Evolutionary conservation across 768 basidiomycete species (phyloP), one percentile per base, ranked within the genome.

Genomic region (Rhizopogon vesiculosus): DNA sequence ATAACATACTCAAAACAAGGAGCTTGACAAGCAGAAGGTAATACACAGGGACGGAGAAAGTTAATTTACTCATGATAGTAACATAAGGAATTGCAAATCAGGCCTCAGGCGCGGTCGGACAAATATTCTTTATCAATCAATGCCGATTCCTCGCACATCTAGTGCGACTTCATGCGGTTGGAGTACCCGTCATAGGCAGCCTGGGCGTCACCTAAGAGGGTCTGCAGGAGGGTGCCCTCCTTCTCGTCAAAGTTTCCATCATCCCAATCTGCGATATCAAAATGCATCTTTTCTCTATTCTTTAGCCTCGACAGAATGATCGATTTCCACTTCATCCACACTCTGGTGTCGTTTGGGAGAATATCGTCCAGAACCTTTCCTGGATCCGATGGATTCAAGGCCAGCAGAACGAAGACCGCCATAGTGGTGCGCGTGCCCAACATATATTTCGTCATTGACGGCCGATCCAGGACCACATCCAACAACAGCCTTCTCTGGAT

Each of bases 281-380:
- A 71, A 15, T 61, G 55, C 25, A 71, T 55, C 44, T 63, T 62
- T 39, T 70, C 61, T 35, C 53, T 58, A 40, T 28, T 16, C 16
- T 43, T 4, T 12, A 70, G 54, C 33, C 58, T 61, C 4, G 31
- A 46, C 33, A 67, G 19, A 22, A 70, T 18, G 7, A 48, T 56
- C 5, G 46, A 48, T 45, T 69, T 69, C 60, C 64, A 69, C 12
- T 40, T 58, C 40, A n/a, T 67, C 68, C 68, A 69, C 12, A 65
- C 65, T 18, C 55, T 67, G 29, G 67, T 68, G 31, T 68, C 65
- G 19, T 67, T 67, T 1, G 71, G 68, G 19, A 69, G 57, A 19
- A 68, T 44, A 13, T 63, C 61, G 5, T 68, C 10, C 0, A 68
- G 59, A 1, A 67, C 19, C 40, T 60, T 62, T 2, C 2, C 19